Evolutionary conservation across 768 basidiomycete species (phyloP).

Genomic region (Serendipita sp.): DNA sequence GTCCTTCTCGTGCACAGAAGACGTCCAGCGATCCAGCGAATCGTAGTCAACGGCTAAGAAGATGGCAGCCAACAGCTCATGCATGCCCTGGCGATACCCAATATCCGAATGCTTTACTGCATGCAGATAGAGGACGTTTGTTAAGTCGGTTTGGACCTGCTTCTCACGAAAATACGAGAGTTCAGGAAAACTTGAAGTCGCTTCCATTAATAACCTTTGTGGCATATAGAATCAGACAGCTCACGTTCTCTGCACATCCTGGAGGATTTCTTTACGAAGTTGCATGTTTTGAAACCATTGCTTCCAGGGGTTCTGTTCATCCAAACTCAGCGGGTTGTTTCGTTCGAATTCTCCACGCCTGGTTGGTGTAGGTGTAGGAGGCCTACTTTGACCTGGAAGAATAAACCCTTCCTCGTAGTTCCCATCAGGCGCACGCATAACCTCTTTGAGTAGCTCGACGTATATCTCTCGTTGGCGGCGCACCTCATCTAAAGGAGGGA

Average conservation of each 20-base stretch:
- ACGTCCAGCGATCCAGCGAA: slow-evolving; percentile 28
- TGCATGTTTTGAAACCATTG: slow-evolving; percentile 86
- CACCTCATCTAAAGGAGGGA: slow-evolving; percentile 22
- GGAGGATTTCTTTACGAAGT: slow-evolving; percentile 70
- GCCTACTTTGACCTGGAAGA: slow-evolving; percentile 32
- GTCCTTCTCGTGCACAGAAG: slow-evolving; percentile 10
- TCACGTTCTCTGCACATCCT: slow-evolving; percentile 93
- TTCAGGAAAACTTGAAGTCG: slow-evolving; percentile 71
- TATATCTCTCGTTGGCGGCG: slow-evolving; percentile 40
- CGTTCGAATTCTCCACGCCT: slow-evolving; percentile 36
- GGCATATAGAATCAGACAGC: slow-evolving; percentile 18
- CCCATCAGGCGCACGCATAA: slow-evolving; percentile 75
- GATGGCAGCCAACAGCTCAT: slow-evolving; percentile 81
- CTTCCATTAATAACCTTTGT: not conserved
- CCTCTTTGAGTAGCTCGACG: slow-evolving; percentile 40
- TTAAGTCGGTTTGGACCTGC: slow-evolving; percentile 61
- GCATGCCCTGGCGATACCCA: slow-evolving; percentile 99
- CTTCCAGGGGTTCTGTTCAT: slow-evolving; percentile 87
- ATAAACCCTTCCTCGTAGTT: slow-evolving; percentile 56
- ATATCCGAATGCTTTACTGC: slow-evolving; percentile 62
- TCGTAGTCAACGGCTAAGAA: slow-evolving; percentile 76
- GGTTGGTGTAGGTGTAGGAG: slow-evolving; percentile 17
- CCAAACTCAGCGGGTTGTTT: slow-evolving; percentile 70
- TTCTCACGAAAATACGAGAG: slow-evolving; percentile 72
- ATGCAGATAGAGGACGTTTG: slow-evolving; percentile 77